phyloP scores from a whole-genome alignment of 257 asterid species.

The Gentiana straminea region DNA sequence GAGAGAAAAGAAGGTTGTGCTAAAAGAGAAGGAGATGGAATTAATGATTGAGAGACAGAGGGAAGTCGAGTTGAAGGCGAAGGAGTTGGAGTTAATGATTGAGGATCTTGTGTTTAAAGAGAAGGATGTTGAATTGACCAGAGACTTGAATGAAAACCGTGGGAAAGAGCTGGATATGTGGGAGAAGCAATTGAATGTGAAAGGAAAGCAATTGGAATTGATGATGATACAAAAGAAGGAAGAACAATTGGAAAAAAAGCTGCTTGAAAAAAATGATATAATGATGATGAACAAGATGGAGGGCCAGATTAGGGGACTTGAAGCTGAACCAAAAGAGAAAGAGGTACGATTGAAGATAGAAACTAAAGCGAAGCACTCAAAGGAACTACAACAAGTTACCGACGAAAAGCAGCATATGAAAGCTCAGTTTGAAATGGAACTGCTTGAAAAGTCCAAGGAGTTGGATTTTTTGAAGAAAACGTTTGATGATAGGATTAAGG shows the following conservation, averaged over 20 bases:
- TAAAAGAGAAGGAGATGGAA: slow-evolving; percentile 12
- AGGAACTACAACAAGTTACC: not conserved
- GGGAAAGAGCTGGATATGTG: slow-evolving; percentile 20
- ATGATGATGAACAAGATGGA: too few relatives aligned
- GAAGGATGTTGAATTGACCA: slow-evolving; percentile 15
- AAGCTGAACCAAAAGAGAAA: too few relatives aligned
- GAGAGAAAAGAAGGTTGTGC: slow-evolving; percentile 12
- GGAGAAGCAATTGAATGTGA: slow-evolving; percentile 25
- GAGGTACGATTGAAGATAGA: too few relatives aligned
- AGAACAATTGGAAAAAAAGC: too few relatives aligned
- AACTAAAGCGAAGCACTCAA: too few relatives aligned
- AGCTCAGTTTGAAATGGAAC: not conserved
- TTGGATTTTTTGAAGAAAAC: slow-evolving; percentile 6
- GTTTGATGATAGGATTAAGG: slow-evolving; percentile 3
- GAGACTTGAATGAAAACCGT: slow-evolving; percentile 11
- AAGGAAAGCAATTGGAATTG: slow-evolving; percentile 14
- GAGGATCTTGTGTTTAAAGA: slow-evolving; percentile 23
- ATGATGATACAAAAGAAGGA: not conserved
- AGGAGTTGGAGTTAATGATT: slow-evolving; percentile 1
- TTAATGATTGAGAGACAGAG: slow-evolving; percentile 16
- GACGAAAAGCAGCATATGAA: too few relatives aligned
- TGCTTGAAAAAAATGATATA: too few relatives aligned
- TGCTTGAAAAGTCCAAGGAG: slow-evolving; percentile 9
- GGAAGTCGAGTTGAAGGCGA: not conserved
- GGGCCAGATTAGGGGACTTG: too few relatives aligned